These are phyloP conservation scores for Aspergillus transmontanensis DNA, from an alignment of 2,329 filamentous ascomycete species.

Conservation along the genomic window DNA sequence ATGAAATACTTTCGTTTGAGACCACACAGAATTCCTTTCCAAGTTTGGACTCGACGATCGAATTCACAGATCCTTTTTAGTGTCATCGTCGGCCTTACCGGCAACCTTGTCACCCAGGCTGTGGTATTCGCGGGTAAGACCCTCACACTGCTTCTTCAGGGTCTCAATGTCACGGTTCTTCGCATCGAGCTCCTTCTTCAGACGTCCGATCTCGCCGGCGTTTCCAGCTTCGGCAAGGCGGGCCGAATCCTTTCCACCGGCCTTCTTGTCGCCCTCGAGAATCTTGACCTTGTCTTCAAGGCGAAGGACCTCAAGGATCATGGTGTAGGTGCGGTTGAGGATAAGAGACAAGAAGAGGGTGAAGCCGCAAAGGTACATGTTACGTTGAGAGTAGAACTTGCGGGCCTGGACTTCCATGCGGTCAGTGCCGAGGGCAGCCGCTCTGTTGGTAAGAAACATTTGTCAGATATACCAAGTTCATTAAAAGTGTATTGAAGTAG, in stretches of 20 bases:
- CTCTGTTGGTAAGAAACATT: constrained; percentile 47
- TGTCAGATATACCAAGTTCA: constrained; percentile 11
- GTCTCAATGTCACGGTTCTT: constrained; percentile 83
- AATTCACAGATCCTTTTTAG: constrained; percentile 58
- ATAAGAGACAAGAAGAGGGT: constrained; percentile 98
- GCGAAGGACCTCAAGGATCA: constrained; percentile 89
- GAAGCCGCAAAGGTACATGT: constrained; percentile 99
- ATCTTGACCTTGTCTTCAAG: constrained; percentile 90
- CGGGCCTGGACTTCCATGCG: constrained; percentile 98
- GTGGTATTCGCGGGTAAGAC: constrained; percentile 82
- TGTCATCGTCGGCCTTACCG: constrained; percentile 48
- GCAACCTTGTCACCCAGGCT: constrained; percentile 81
- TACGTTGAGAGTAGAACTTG: constrained; percentile 99
- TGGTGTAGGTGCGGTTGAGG: constrained; percentile 94
- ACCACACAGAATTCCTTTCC: not conserved
- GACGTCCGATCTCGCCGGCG: constrained; percentile 74
- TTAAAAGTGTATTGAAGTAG: constrained; percentile 16
- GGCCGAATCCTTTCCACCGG: constrained; percentile 67
- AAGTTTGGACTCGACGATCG: not conserved
- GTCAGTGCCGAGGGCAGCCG: constrained; percentile 81
- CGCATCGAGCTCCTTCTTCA: constrained; percentile 68
- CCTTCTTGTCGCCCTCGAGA: constrained; percentile 68
- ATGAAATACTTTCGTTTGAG: not conserved
- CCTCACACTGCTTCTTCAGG: constrained; percentile 89
- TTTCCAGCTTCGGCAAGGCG: constrained; percentile 73